Percentiles rank a stretch among this genome's conserved stretches.
Evolutionary conservation across 768 basidiomycete genomes (phyloP).

Genomic region (Cubamyces sp.): DNA sequence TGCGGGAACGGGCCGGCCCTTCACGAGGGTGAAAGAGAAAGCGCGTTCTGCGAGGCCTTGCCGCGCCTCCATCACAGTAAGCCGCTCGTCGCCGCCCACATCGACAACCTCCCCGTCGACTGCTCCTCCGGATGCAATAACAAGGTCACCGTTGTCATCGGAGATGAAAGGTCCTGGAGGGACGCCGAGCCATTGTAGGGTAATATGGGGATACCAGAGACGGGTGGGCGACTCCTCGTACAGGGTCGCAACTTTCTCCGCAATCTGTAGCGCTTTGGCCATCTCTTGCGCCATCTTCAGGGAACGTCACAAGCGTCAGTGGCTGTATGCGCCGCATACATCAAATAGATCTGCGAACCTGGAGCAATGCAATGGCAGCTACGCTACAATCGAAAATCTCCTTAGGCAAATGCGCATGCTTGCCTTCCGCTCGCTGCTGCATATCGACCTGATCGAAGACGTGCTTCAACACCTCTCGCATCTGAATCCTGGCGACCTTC

Average conservation of each 20-base stretch:
- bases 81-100: slow-evolving; percentile 28
- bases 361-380: slow-evolving; percentile 48
- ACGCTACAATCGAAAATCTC: slow-evolving; percentile 43
- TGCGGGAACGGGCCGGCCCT: slow-evolving; percentile 13
- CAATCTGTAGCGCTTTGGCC: slow-evolving; percentile 40
- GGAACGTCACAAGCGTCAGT: neutral
- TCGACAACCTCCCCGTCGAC: neutral
- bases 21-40: slow-evolving; percentile 18
- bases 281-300: slow-evolving; percentile 49
- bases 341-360: slow-evolving; percentile 36
- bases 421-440: slow-evolving; percentile 30
- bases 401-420: slow-evolving; percentile 30
- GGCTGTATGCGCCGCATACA: neutral
- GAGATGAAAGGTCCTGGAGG: slow-evolving; percentile 38
- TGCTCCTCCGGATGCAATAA: slow-evolving; percentile 1
- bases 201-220: slow-evolving; percentile 46
- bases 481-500: slow-evolving; percentile 29
- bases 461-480: slow-evolving; percentile 37
- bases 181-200: slow-evolving; percentile 47
- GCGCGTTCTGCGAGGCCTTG: slow-evolving; percentile 40
- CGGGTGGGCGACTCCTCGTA: slow-evolving; percentile 40
- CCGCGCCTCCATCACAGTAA: slow-evolving; percentile 38
- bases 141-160: slow-evolving; percentile 31
- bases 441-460: slow-evolving; percentile 39
- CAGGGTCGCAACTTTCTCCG: slow-evolving; percentile 33